These are phyloP conservation scores for Emiliania huxleyi DNA, from an alignment of 78 protist species.

Conservation along the genomic window DNA sequence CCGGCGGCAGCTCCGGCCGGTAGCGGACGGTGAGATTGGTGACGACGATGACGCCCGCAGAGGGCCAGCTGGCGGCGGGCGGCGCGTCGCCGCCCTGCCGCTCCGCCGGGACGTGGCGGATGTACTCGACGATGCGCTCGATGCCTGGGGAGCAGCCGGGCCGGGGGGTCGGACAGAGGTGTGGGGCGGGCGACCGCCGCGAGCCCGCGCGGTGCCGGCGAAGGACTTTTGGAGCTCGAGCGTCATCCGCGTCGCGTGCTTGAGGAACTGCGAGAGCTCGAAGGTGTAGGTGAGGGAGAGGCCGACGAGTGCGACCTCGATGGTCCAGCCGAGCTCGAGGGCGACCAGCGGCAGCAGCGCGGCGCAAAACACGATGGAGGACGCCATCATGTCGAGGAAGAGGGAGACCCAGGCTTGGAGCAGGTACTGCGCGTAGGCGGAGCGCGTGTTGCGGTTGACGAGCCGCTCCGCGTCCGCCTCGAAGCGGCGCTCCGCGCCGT, in stretches of 20 bases:
- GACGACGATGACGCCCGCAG: constrained; percentile 7
- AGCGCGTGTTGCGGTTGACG: constrained; percentile 37
- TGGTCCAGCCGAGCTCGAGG: neutral
- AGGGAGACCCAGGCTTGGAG: neutral
- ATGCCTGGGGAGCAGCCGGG: neutral
- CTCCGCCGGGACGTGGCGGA: neutral
- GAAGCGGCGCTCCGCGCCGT: neutral
- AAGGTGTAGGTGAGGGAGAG: constrained; percentile 62
- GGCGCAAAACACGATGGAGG: neutral
- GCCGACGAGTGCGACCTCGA: constrained; percentile 43
- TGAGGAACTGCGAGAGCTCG: constrained; percentile 53
- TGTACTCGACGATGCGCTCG: neutral
- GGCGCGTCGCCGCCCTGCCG: neutral
- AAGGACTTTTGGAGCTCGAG: constrained; percentile 42
- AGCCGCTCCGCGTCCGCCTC: neutral
- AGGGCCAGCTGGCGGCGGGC: constrained; percentile 13
- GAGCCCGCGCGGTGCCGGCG: neutral
- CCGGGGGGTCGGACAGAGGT: neutral
- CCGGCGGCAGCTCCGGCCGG: constrained; percentile 31
- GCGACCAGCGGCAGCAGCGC: neutral
- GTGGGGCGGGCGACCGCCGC: neutral
- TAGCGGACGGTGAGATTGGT: constrained; percentile 13
- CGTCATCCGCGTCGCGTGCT: constrained; percentile 54
- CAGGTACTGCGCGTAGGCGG: neutral
- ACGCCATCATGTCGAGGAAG: neutral